A percentile compares a stretch with the other conserved stretches of the same genome.
phyloP scores from a whole-genome alignment of 2,329 filamentous ascomycete genomes.

The Sclerotinia subarctica region DNA sequence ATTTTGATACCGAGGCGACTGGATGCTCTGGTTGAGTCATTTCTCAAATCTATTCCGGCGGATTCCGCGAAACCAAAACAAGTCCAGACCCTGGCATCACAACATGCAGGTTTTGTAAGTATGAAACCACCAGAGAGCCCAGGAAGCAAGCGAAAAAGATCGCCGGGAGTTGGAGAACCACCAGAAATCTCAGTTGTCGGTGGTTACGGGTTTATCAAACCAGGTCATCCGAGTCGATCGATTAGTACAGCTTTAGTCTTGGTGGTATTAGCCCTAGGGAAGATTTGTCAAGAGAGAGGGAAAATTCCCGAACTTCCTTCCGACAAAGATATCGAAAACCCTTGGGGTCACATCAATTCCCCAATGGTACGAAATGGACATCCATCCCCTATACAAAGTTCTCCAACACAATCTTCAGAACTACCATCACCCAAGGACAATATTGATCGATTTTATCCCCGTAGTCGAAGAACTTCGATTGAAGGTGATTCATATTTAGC shows the following conservation, averaged over 20 bases:
- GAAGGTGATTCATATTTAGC: constrained; percentile 39
- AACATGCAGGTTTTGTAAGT: constrained; percentile 27
- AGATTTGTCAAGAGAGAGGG: constrained; percentile 63
- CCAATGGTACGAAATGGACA: constrained; percentile 47
- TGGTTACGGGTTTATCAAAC: constrained; percentile 39
- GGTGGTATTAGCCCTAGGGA: constrained; percentile 79
- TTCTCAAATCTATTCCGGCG: constrained; percentile 35
- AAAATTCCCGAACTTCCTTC: constrained; percentile 58
- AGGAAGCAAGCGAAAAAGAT: constrained; percentile 37
- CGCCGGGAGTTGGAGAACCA: constrained; percentile 29
- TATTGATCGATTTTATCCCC: constrained; percentile 40
- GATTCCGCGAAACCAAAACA: constrained; percentile 33
- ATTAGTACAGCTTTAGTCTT: constrained; percentile 80
- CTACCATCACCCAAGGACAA: constrained; percentile 51
- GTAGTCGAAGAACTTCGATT: constrained; percentile 50
- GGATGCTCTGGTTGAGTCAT: constrained; percentile 40
- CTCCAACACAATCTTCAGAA: constrained; percentile 46
- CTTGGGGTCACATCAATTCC: constrained; percentile 27
- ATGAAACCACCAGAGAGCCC: constrained; percentile 36
- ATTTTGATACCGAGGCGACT: constrained; percentile 55
- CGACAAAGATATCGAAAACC: constrained; percentile 27
- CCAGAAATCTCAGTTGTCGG: constrained; percentile 30
- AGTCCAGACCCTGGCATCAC: constrained; percentile 25
- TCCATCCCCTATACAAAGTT: constrained; percentile 54
- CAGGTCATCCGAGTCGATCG: constrained; percentile 57